A percentile compares a stretch with the other conserved stretches of the same genome.
These are phyloP conservation scores for Detonula confervacea DNA, from an alignment of 352 stramenopile genomes.

Conservation along the genomic window DNA sequence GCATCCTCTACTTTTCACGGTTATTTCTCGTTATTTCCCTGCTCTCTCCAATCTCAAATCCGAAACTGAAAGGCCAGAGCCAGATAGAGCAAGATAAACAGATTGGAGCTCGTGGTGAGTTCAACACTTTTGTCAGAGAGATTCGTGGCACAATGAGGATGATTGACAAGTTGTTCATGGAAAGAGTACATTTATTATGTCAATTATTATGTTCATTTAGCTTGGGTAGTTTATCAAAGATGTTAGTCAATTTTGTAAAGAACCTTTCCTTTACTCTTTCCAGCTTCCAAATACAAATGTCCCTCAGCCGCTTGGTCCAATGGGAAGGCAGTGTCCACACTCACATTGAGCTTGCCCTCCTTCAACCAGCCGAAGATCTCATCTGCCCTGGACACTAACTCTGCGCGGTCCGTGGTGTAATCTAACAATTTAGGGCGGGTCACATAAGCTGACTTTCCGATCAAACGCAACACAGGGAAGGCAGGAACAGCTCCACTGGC, in stretches of 20 bases:
- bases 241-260: slow-evolving; percentile 76
- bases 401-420: slow-evolving; percentile 74
- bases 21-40: too few relatives aligned
- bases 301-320: slow-evolving; percentile 80
- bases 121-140: too few relatives aligned
- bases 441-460: slow-evolving; percentile 82
- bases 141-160: too few relatives aligned
- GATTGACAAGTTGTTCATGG: too few relatives aligned
- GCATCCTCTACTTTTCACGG: too few relatives aligned
- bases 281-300: slow-evolving; percentile 83
- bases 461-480: slow-evolving; percentile 83
- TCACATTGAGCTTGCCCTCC: slow-evolving; percentile 81
- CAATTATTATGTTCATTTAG: too few relatives aligned
- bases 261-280: slow-evolving; percentile 85
- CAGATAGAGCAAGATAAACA: too few relatives aligned
- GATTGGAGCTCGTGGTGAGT: too few relatives aligned
- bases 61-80: too few relatives aligned
- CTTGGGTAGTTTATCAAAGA: not conserved
- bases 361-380: slow-evolving; percentile 84
- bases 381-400: slow-evolving; percentile 72
- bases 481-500: slow-evolving; percentile 82
- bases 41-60: too few relatives aligned
- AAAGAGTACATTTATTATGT: too few relatives aligned
- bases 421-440: slow-evolving; percentile 85
- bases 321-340: slow-evolving; percentile 77